phyloP scores from a whole-genome alignment of 2,329 filamentous ascomycete genomes.

The Paecilomyces niveus region DNA sequence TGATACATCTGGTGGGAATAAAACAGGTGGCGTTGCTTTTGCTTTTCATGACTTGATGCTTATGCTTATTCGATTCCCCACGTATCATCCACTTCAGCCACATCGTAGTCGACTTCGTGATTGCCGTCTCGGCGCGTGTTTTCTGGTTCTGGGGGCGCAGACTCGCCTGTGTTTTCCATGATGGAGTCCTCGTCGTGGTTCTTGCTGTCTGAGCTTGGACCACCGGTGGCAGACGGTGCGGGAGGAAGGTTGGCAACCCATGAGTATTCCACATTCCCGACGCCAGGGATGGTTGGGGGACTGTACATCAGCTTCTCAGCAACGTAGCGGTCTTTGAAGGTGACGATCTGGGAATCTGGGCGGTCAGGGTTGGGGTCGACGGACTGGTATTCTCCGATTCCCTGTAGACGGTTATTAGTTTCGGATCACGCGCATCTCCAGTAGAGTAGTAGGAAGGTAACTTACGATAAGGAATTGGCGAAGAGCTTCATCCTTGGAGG shows the following conservation, averaged over 20 bases:
- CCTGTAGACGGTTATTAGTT: constrained; percentile 21
- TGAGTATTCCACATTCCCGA: constrained; percentile 48
- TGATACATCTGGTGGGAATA: neutral
- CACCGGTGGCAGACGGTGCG: constrained; percentile 13
- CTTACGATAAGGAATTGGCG: constrained; percentile 49
- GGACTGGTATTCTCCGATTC: constrained; percentile 40
- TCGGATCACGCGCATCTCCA: neutral
- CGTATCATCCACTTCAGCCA: constrained; percentile 42
- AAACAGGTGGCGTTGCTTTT: too few relatives aligned
- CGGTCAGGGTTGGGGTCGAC: constrained; percentile 36
- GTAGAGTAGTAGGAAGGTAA: constrained; percentile 12
- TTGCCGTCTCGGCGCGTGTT: constrained; percentile 13
- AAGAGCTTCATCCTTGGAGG: constrained; percentile 48
- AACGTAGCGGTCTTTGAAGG: constrained; percentile 43
- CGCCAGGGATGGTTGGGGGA: constrained; percentile 40
- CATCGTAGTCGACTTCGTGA: constrained; percentile 43
- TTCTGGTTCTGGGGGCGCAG: constrained; percentile 8
- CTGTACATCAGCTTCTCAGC: constrained; percentile 50
- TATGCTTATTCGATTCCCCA: constrained; percentile 27
- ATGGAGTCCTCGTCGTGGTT: constrained; percentile 21
- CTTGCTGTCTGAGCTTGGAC: constrained; percentile 13
- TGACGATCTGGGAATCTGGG: constrained; percentile 33
- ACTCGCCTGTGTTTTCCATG: constrained; percentile 21
- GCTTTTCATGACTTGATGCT: neutral
- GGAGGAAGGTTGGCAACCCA: constrained; percentile 43